Evolutionary conservation across 345 rosid genomes (phyloP).

Genomic region (Euphorbia tirucalli): DNA sequence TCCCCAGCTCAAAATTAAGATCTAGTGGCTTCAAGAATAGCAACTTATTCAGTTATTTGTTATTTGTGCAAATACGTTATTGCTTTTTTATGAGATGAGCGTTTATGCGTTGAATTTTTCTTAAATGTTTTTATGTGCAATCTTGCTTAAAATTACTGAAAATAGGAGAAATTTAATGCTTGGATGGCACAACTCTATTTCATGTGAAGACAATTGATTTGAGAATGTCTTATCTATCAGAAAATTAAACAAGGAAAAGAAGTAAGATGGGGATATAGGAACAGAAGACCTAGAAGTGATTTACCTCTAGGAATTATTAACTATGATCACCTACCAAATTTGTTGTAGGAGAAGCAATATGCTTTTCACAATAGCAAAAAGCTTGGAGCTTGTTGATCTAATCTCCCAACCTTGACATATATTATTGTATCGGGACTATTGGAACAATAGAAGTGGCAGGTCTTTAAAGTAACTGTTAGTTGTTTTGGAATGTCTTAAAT

Average conservation of each 20-base stretch:
- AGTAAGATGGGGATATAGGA: not conserved
- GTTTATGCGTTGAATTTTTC: not conserved
- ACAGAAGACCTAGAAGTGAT: not conserved
- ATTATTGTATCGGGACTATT: not conserved
- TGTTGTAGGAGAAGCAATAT: too few species aligned
- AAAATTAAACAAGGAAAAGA: not conserved
- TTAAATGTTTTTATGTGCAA: not conserved
- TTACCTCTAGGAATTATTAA: not conserved
- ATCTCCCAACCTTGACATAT: not conserved
- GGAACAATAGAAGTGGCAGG: too few species aligned
- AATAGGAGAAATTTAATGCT: not conserved
- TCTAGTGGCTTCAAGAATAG: not conserved
- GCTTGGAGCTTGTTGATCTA: not conserved
- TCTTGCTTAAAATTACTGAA: not conserved
- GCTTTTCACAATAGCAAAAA: not conserved
- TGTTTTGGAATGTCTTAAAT: not conserved
- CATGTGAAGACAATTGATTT: not conserved
- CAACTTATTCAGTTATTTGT: not conserved
- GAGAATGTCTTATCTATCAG: not conserved
- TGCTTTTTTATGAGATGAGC: not conserved
- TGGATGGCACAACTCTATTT: not conserved
- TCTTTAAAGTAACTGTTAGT: too few species aligned
- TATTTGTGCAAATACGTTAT: too few species aligned
- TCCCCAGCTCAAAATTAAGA: not conserved
- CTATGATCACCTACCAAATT: too few species aligned